Base-by-base conservation (phyloP, 2,329 filamentous ascomycete genomes). In the Elsinoe necatrix region DNA sequence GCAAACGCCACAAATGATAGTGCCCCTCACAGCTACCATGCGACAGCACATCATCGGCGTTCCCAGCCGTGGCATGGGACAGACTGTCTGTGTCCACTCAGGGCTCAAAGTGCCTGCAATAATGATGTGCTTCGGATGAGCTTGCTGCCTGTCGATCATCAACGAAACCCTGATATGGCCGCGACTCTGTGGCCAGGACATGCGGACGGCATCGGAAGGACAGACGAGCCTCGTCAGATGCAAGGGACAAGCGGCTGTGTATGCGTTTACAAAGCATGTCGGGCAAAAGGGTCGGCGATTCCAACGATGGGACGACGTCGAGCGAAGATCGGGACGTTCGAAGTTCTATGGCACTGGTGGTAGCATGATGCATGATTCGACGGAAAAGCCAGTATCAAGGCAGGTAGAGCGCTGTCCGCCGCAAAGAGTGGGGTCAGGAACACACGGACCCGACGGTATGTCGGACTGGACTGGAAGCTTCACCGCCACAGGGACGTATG, bases 91-190 rank as follows among this genome's bases (percentile, higher is more conserved):
- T 37, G 34, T 37, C 34, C 34, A 37, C 34, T 37, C 34, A 37
- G 34, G 34, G 34, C 34, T 37, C 5, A 37, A 37, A 12, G 14
- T 6, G 34, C 34, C 9, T 12, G 34, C 14, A 14, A 12, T 37
- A 14, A 12, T 37, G 39, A 43, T 20, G 21, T 43, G 39, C 39
- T 43, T 20, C 39, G 16, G 16, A 8, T 9, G 27, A 34, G 25
- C 29, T 50, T 27, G 45, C 45, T 50, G 45, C 45, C 45, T 50
- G 45, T 50, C 45, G 45, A 50, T 50, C 45, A 50, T 34, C 20
- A 18, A 6, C 23, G 21, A 18, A 27, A 45, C 41, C 41, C 21
- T 45, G 41, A 11, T n/a, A 27, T 23, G 41, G 3, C n/a, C 27
- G n/a, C 27, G 14, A 5, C 4, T 34, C 29, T 50, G n/a, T n/a